Base-by-base conservation (phyloP, 1,139 yeast species). In the Debaryomycetaceae sp. region DNA sequence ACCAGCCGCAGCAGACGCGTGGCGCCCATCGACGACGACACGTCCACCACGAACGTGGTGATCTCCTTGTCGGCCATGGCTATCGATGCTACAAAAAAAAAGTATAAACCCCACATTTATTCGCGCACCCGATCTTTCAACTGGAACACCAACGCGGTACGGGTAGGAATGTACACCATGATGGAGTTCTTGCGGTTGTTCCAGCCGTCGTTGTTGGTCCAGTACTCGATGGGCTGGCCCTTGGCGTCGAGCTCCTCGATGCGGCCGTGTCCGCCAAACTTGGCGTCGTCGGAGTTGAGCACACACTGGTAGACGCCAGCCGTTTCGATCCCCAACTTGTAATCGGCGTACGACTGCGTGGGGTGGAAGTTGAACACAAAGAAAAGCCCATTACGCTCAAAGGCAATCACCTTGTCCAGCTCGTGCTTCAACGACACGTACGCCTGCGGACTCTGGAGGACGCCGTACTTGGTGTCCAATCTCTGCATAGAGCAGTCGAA, bases 351-450 rank as follows among this genome's bases (percentile, higher is more conserved):
- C 3, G 95, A 84, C 37, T 84, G 65, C 1, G 83, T 74, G 23
- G 95, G 91, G 53, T 91, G 88, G 65, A 91, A 84, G 57, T 91
- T 91, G 66, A 88, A 88, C 25, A 89, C 69, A 51, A 89, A 91
- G 32, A 91, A 51, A 19, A 85, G 68, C 0, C 91, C 94, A 32
- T 83, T 86, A 44, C 96, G 75, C 57, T 91, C 97, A 60, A 79
- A 91, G 0, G 78, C 95, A 40, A 91, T 59, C 29, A 91, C 82
- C 57, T 89, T 89, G 60, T 91, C 98, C 23, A 69, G 69, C 46
- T 89, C 95, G 51, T 91, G 78, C 51, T 91, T 89, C 50, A 89
- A 68, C 0, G 96, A 85, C 28, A 91, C 78, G 48, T 83, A 91
- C 3, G 95, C 96, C 51, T 80, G 91, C 1, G 80, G 79, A 11